Conservation (phyloP, 805 yeast genomes). For the Saccharomycopsis javanensis region DNA sequence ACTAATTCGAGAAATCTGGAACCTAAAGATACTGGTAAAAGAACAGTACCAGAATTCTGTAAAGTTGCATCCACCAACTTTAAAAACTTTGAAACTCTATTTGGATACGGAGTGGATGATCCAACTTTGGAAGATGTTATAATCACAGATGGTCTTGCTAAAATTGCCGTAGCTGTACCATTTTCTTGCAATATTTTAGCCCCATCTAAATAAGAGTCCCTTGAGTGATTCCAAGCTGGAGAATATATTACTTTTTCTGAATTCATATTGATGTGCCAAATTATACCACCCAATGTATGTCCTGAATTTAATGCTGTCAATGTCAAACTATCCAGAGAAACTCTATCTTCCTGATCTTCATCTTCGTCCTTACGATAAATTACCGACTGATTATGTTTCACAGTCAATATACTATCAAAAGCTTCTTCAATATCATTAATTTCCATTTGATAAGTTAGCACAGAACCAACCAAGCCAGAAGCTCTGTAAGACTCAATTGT, state of each 20-base stretch:
- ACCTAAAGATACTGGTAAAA: slow-evolving; percentile 74
- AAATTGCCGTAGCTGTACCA: slow-evolving; percentile 54
- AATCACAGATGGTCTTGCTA: slow-evolving; percentile 70
- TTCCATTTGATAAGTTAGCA: slow-evolving; percentile 46
- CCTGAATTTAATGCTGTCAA: slow-evolving; percentile 84
- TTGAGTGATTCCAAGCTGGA: slow-evolving; percentile 91
- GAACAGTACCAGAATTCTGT: slow-evolving; percentile 56
- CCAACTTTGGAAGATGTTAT: slow-evolving; percentile 65
- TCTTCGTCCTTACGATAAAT: slow-evolving; percentile 49
- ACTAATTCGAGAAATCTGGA: slow-evolving; percentile 76
- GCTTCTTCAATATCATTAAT: slow-evolving; percentile 67
- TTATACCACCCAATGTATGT: slow-evolving; percentile 85
- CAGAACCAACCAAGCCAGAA: slow-evolving; percentile 67
- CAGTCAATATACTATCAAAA: slow-evolving; percentile 58
- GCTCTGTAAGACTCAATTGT: slow-evolving; percentile 76
- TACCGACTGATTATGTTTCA: slow-evolving; percentile 75
- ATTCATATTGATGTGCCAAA: slow-evolving; percentile 69
- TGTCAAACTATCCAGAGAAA: slow-evolving; percentile 22
- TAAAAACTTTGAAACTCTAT: slow-evolving; percentile 53
- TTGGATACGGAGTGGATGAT: slow-evolving; percentile 50
- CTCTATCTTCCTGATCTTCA: slow-evolving; percentile 22
- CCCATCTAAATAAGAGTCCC: slow-evolving; percentile 72
- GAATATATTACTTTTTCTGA: slow-evolving; percentile 81
- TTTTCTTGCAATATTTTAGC: slow-evolving; percentile 47
- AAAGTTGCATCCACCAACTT: slow-evolving; percentile 55